These are phyloP conservation scores for Magnolia officinalis DNA, from an alignment of 164 flowering plant genomes.

Conservation along the genomic window DNA sequence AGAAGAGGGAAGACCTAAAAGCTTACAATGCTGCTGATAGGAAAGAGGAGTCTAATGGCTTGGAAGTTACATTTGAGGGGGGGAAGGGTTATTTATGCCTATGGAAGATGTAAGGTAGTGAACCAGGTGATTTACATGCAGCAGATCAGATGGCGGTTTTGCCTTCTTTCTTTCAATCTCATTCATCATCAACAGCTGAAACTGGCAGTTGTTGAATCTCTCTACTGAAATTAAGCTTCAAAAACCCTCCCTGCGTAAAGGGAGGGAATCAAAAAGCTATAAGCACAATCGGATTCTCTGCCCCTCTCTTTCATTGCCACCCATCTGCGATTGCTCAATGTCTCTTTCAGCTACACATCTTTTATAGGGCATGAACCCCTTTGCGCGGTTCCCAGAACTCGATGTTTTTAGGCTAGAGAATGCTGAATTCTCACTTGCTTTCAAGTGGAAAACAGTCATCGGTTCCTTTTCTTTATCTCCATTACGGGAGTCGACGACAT, in stretches of 20 bases:
- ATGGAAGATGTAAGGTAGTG: not conserved
- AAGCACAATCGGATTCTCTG: constrained; percentile 41
- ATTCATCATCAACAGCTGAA: constrained; percentile 1
- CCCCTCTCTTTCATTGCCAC: constrained; percentile 28
- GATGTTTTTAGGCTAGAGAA: constrained; percentile 14
- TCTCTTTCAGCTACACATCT: constrained; percentile 47
- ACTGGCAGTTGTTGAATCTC: not conserved
- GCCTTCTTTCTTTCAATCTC: not conserved
- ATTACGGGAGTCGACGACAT: constrained; percentile 23
- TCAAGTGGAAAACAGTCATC: constrained; percentile 13
- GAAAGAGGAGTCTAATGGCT: not conserved
- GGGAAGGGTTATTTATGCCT: not conserved
- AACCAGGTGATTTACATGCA: constrained; percentile 14
- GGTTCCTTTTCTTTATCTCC: constrained; percentile 11
- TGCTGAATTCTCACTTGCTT: constrained; percentile 24
- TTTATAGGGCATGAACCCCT: constrained; percentile 72
- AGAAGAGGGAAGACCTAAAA: not conserved
- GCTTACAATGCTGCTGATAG: not conserved
- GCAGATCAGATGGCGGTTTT: constrained; percentile 11
- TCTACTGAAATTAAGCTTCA: not conserved
- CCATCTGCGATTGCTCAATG: constrained; percentile 17
- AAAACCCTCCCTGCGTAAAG: not conserved
- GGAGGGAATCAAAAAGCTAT: constrained; percentile 12
- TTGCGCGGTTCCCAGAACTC: constrained; percentile 11
- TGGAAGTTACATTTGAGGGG: constrained; percentile 5